Base-by-base conservation (phyloP, 805 yeast species). In the Suhomyces pyralidae region DNA sequence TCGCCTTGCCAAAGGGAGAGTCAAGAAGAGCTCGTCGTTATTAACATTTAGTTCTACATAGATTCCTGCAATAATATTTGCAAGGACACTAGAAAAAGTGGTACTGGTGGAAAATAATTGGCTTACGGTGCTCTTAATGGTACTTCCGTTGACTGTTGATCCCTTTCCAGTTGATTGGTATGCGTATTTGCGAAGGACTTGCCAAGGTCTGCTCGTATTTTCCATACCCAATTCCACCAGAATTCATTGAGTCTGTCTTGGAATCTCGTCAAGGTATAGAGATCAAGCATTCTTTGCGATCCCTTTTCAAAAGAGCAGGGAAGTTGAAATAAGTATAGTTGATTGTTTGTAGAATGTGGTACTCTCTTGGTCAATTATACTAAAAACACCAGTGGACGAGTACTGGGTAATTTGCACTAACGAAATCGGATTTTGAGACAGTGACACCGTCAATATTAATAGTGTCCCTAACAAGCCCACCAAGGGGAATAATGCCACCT, bases 291-390 rank as follows among this genome's bases (percentile, higher is more conserved):
- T 52, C 47, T 59, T 58, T 6, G 53, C 56, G 26, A 68, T 62
- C 68, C 3, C 59, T 48, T 55, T 69, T 56, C 40, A 69, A 48
- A 15, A 55, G 55, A 8, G 54, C 55, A 10, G 70, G 58, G 40
- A 65, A 51, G 46, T 57, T 58, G 19, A 2, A 1, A 49, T 61
- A 63, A 7, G n/a, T 30, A 14, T 15, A 19, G 32, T 19, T 26
- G 14, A 15, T 2, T n/a, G 7, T 40, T 9, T 32, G n/a, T n/a
- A n/a, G n/a, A n/a, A n/a, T n/a, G n/a, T 6, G 19, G 40, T 24
- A 14, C n/a, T 4, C 20, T 46, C 49, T 34, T 12, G n/a, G 20
- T 12, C 34, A 14, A 9, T 50, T 30, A 56, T 47, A 24, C 59
- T 57, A 22, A 54, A 50, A 36, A 56, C 43, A 34, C 59, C 59